These are phyloP conservation scores for Kluyveromyces siamensis DNA, from an alignment of 805 yeast genomes.

Conservation along the genomic window DNA sequence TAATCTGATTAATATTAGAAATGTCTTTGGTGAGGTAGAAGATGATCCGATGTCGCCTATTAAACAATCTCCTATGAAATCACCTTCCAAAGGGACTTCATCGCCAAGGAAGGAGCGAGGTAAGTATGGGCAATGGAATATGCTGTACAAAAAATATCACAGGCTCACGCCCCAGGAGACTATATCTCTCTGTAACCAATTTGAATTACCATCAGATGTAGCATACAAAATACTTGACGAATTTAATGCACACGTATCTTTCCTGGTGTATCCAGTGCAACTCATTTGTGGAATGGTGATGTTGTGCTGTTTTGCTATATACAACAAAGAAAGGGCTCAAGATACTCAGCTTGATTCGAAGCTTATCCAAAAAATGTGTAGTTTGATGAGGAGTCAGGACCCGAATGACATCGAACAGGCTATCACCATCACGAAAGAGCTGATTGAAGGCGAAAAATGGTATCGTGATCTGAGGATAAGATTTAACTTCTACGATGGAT, in stretches of 20 bases:
- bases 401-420: slow-evolving; percentile 43
- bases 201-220: slow-evolving; percentile 47
- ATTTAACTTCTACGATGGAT: slow-evolving; percentile 29
- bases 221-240: slow-evolving; percentile 43
- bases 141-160: slow-evolving; percentile 22
- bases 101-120: slow-evolving; percentile 5
- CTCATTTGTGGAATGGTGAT: slow-evolving; percentile 58
- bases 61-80: slow-evolving; percentile 3
- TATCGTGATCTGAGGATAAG: slow-evolving; percentile 42
- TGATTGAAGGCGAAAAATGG: slow-evolving; percentile 56
- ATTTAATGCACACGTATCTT: slow-evolving; percentile 40
- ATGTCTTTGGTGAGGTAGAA: not conserved
- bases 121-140: slow-evolving; percentile 4
- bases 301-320: slow-evolving; percentile 47
- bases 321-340: slow-evolving; percentile 35
- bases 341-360: slow-evolving; percentile 42
- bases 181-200: slow-evolving; percentile 48
- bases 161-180: slow-evolving; percentile 35
- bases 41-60: slow-evolving; percentile 1
- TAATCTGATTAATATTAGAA: not conserved
- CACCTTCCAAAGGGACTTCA: slow-evolving; percentile 6
- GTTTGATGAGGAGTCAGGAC: slow-evolving; percentile 42
- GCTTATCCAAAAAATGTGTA: slow-evolving; percentile 42
- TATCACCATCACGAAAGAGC: slow-evolving; percentile 42
- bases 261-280: slow-evolving; percentile 58